Percentiles rank a stretch among this genome's conserved stretches.
Conservation (phyloP, 345 rosid species). For the Dovyalis caffra region DNA sequence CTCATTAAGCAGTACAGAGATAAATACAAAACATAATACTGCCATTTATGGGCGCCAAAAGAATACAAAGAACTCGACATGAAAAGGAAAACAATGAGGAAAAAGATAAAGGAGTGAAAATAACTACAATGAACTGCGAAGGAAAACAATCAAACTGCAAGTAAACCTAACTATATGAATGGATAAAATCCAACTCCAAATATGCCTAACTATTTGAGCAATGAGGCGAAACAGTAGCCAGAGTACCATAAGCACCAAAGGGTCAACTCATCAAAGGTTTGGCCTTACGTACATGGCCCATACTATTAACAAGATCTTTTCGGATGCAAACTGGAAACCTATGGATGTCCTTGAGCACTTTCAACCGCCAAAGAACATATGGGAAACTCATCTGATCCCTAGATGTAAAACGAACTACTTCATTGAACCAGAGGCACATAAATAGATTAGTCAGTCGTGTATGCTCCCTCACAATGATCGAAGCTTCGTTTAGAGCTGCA, state of each 20-base stretch:
- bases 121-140: background rate
- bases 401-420: slow-evolving; percentile 87
- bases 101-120: background rate
- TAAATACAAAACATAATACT: too few relatives aligned
- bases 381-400: slow-evolving; percentile 97
- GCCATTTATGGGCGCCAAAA: too few relatives aligned
- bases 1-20: too few relatives aligned
- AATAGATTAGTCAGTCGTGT: slow-evolving; percentile 65
- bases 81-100: too few relatives aligned
- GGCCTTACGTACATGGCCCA: slow-evolving; percentile 87
- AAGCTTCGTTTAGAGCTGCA: slow-evolving; percentile 89
- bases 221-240: background rate
- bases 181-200: too few relatives aligned
- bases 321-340: slow-evolving; percentile 88
- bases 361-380: slow-evolving; percentile 80
- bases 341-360: slow-evolving; percentile 62
- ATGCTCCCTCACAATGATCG: slow-evolving; percentile 87
- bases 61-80: too few relatives aligned
- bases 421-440: slow-evolving; percentile 98
- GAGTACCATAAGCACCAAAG: background rate
- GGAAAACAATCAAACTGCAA: background rate
- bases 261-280: slow-evolving; percentile 51
- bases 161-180: too few relatives aligned
- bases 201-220: too few relatives aligned
- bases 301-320: slow-evolving; percentile 89